Conservation (phyloP, 2,329 filamentous ascomycete species). For the Paraconiothyrium brasiliense region DNA sequence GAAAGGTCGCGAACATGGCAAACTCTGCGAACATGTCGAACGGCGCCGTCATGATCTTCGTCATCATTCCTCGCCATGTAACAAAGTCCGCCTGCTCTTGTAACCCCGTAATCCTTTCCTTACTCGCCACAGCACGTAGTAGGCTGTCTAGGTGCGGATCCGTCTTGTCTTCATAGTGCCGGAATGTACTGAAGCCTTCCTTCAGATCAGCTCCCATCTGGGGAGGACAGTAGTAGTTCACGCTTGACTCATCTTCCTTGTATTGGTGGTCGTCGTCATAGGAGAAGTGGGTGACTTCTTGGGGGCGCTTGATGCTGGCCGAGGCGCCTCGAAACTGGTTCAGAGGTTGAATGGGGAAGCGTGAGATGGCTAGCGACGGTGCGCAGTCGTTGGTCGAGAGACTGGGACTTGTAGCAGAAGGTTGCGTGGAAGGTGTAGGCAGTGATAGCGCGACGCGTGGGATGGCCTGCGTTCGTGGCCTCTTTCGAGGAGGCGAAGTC, state of each 20-base stretch:
- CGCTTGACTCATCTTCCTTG: slow-evolving; percentile 77
- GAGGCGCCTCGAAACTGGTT: slow-evolving; percentile 45
- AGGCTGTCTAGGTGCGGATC: slow-evolving; percentile 90
- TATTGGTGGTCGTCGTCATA: slow-evolving; percentile 86
- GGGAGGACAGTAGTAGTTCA: slow-evolving; percentile 88
- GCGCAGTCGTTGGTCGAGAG: slow-evolving; percentile 4
- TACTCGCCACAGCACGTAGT: slow-evolving; percentile 75
- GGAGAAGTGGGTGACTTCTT: slow-evolving; percentile 94
- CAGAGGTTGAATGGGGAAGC: slow-evolving; percentile 44
- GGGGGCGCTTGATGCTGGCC: slow-evolving; percentile 45
- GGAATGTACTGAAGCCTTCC: slow-evolving; percentile 81
- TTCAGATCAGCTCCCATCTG: slow-evolving; percentile 78
- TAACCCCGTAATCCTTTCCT: slow-evolving; percentile 74
- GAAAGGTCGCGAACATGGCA: slow-evolving; percentile 93
- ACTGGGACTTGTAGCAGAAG: neutral
- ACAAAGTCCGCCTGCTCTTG: slow-evolving; percentile 80
- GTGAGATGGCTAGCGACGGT: neutral
- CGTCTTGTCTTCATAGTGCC: slow-evolving; percentile 80
- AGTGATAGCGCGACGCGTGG: slow-evolving; percentile 21
- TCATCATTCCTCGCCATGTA: slow-evolving; percentile 99
- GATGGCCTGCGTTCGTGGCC: slow-evolving; percentile 47
- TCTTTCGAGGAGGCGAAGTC: slow-evolving; percentile 38
- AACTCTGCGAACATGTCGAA: slow-evolving; percentile 85
- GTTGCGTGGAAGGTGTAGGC: slow-evolving; percentile 15
- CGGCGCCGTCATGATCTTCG: slow-evolving; percentile 88